Base-by-base conservation (phyloP, 495 filamentous ascomycete species). In the Penicillium turbatum region DNA sequence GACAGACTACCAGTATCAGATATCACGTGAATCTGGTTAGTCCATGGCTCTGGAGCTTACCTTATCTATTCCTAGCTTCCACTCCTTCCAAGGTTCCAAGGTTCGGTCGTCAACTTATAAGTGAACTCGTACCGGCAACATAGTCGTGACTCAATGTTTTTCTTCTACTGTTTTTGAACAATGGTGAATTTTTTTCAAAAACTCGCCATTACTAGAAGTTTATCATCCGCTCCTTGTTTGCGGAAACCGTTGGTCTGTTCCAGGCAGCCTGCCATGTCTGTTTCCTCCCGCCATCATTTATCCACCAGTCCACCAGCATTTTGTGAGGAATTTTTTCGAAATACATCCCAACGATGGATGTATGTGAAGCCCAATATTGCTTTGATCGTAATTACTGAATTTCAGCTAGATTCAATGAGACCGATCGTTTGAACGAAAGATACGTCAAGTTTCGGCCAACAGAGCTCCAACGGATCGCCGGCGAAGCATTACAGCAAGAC, bases 401-500 rank as follows among this genome's bases (percentile, higher is more conserved):
- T 2, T 32, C 15, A 29, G 45, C 26, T 31, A 70, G 62, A 59
- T 61, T 64, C 54, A 64, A 66, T 51, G 67, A 70, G 42, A 35
- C 38, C 40, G 55, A 61, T 11, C 62, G 59, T 43, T 52, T 66
- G 15, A 59, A 51, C 12, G 61, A 70, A 60, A 16, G 62, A 66
- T 66, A 63, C 36, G 56, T 67, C 54, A 60, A 65, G 47, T 66
- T 70, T 50, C 53, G 44, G 27, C 62, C 60, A 55, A 60, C 55
- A 54, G 64, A 67, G 53, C 62, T 66, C 48, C 67, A 67, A 56
- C 62, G 62, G 39, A 57, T 66, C 50, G 64, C 64, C 17, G 59
- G 60, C 46, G 40, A 64, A 60, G 62, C 55, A 56, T 26, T 66
- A 51, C 54, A 60, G 54, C 58, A 61, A 64, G 60, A 57, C 42